Base-by-base conservation (phyloP, 768 basidiomycete species). In the Kwoniella sp. region DNA sequence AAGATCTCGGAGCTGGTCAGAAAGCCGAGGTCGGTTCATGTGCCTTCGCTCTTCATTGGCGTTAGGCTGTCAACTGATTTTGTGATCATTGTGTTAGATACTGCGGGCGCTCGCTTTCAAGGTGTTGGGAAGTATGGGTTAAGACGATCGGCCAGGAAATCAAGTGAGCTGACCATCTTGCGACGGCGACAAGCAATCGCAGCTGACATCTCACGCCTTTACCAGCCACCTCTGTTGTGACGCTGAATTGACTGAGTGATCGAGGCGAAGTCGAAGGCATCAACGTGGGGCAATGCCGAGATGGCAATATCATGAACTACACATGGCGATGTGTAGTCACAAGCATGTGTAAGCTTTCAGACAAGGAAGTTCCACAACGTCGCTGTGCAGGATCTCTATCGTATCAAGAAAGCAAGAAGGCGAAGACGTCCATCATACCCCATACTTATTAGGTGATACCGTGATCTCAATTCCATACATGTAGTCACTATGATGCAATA, bases 11-110 rank as follows among this genome's bases (percentile, higher is more conserved):
- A 20, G 86, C 87, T 1, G 83, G 82, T 56, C 89, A 93, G 84
- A 94, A 91, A 79, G 92, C 93, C 54, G 90, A 95, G 87, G 93
- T 91, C 55, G 73, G 69, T 83, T n/a, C n/a, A n/a, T n/a, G n/a
- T 75, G 9, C 48, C 51, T 20, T 13, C 20, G 53, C 0, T 48
- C 1, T 4, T 29, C 22, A 50, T 52, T n/a, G n/a, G 20, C 7
- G 29, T 17, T 25, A 17, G n/a, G n/a, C n/a, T n/a, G n/a, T 12
- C 22, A 55, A 63, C 70, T 71, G 55, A 74, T 38, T 28, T 52
- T 13, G 34, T 29, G 51, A 29, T 22, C 12, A 29, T 20, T 15
- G 5, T 41, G 15, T 1, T 55, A 94, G 92, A 88, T 94, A 74
- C 81, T 94, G 55, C 87, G 87, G 26, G 90, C 89, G 22, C 79